Evolutionary conservation across 1,139 yeast genomes (phyloP).

Genomic region (Blastobotrys serpentis): DNA sequence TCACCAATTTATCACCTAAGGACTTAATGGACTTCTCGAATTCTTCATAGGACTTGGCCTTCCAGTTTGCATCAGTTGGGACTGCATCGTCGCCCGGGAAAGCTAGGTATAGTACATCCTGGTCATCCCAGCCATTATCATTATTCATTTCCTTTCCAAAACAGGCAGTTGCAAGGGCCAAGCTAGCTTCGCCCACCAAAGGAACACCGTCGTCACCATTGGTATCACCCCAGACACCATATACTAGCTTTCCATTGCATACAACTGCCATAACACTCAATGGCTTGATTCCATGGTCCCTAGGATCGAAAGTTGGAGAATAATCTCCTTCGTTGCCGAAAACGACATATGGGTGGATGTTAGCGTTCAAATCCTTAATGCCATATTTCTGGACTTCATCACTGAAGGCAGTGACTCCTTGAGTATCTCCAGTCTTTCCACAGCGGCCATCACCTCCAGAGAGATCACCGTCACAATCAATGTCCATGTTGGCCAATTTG

Average conservation of each 20-base stretch:
- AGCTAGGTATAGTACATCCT: constrained; percentile 53
- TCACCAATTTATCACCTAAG: constrained; percentile 22
- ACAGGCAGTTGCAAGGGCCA: constrained; percentile 18
- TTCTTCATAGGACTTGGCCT: constrained; percentile 13
- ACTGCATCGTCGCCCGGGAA: constrained; percentile 49
- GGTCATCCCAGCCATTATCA: constrained; percentile 51
- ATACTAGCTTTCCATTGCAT: constrained; percentile 16
- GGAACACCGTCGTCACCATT: constrained; percentile 18
- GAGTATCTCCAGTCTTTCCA: constrained; percentile 8
- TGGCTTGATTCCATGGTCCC: constrained; percentile 15
- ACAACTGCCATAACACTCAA: constrained; percentile 19
- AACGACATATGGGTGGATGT: constrained; percentile 17
- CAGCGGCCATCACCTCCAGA: background rate
- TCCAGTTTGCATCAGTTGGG: constrained; percentile 22
- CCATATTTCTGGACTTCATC: too few relatives aligned
- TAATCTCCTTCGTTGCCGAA: constrained; percentile 16
- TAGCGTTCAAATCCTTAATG: constrained; percentile 16
- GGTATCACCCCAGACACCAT: constrained; percentile 21
- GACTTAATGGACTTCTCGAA: constrained; percentile 18
- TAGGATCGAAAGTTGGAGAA: constrained; percentile 13
- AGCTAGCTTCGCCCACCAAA: constrained; percentile 18
- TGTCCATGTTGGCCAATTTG: background rate
- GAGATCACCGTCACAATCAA: background rate
- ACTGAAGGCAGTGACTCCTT: too few relatives aligned
- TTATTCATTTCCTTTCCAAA: constrained; percentile 18